Conservation (phyloP, 306 rosid species). For the Trichosanthes cucumerina region DNA sequence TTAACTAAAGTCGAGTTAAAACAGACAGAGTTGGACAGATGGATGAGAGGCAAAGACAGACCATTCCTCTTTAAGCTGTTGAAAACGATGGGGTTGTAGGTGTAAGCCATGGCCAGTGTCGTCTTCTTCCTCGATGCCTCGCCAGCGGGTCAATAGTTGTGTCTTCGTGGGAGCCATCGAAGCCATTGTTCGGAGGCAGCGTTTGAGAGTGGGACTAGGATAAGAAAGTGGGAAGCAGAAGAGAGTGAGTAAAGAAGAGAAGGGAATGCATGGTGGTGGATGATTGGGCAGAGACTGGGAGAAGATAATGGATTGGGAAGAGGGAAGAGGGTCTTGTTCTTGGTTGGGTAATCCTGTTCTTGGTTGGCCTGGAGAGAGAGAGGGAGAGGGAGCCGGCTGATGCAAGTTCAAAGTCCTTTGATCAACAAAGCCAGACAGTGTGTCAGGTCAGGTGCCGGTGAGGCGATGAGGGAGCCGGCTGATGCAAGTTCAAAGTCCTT, state of each 20-base stretch:
- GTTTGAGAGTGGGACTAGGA: background rate
- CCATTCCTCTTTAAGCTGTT: conserved; percentile 68
- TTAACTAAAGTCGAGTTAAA: background rate
- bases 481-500: background rate
- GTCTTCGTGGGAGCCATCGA: conserved; percentile 26
- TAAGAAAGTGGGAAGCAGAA: background rate
- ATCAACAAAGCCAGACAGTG: background rate
- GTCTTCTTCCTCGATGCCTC: conserved; percentile 56
- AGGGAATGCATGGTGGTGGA: background rate
- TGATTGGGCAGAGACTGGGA: background rate
- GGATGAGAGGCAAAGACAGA: conserved; percentile 5
- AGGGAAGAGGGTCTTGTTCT: background rate
- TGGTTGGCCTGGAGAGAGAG: background rate
- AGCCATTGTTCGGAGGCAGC: conserved; percentile 22
- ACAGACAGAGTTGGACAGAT: background rate
- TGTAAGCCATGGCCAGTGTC: conserved; percentile 34
- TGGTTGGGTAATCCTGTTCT: background rate
- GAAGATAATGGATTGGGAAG: background rate
- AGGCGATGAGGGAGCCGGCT: background rate
- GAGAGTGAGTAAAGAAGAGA: background rate
- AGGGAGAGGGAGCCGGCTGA: background rate
- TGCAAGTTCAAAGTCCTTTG: background rate
- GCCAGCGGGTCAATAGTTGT: conserved; percentile 67
- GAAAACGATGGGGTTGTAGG: conserved; percentile 33
- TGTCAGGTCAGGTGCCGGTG: background rate